These are phyloP conservation scores for Corchorus capsularis DNA, from an alignment of 345 rosid genomes.

Conservation along the genomic window DNA sequence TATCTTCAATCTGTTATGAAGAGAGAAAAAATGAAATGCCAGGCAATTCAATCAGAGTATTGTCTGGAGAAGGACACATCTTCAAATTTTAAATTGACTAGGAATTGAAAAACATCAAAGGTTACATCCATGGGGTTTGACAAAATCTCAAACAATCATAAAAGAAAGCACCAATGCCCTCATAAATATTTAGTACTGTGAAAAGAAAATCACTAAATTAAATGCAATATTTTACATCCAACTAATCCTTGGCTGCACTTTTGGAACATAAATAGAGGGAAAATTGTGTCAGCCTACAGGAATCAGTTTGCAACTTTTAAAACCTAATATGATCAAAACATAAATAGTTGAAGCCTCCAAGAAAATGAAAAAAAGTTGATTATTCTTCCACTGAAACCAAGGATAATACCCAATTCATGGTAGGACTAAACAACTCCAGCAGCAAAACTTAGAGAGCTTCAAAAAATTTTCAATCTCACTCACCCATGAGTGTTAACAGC, in stretches of 20 bases:
- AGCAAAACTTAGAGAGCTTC: slow-evolving; percentile 23
- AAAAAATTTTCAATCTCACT: background rate
- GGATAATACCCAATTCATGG: background rate
- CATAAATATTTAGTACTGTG: background rate
- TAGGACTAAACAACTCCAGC: slow-evolving; percentile 18
- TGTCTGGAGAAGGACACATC: background rate
- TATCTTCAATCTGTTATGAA: no score
- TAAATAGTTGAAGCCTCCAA: slow-evolving; percentile 29
- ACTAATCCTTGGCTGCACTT: slow-evolving; percentile 15
- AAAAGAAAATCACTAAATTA: slow-evolving; percentile 17
- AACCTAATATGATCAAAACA: background rate
- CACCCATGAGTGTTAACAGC: slow-evolving; percentile 58
- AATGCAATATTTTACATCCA: slow-evolving; percentile 23
- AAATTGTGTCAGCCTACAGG: background rate
- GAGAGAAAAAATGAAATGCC: background rate
- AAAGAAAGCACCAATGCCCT: background rate
- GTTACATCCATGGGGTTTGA: background rate
- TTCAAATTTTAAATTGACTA: background rate
- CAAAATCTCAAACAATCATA: background rate
- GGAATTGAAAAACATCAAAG: background rate
- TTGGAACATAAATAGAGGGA: background rate
- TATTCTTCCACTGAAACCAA: slow-evolving; percentile 16
- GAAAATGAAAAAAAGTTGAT: slow-evolving; percentile 15
- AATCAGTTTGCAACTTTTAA: background rate
- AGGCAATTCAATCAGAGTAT: background rate